phyloP scores from a whole-genome alignment of 202 grass and related monocot species.

The Musa balbisiana region DNA sequence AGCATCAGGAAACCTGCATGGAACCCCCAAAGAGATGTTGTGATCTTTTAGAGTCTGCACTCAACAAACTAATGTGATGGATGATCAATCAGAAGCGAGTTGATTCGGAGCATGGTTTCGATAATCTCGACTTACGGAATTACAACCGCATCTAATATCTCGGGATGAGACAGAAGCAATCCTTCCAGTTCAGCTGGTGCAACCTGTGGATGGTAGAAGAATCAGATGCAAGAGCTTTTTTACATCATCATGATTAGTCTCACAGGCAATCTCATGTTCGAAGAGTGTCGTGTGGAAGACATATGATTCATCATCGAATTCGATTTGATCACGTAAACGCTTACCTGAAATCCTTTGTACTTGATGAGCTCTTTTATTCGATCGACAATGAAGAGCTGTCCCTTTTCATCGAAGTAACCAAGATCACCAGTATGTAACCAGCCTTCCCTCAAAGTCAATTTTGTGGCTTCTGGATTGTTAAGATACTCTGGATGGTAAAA shows the following conservation, averaged over 20 bases:
- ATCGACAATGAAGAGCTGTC: constrained; percentile 80
- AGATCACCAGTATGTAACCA: constrained; percentile 97
- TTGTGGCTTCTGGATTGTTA: constrained; percentile 82
- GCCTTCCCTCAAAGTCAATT: constrained; percentile 66
- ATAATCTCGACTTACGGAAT: constrained; percentile 65
- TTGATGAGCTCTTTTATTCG: constrained; percentile 97
- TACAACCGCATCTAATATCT: constrained; percentile 81
- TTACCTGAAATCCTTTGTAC: constrained; percentile 94
- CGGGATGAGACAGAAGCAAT: constrained; percentile 74
- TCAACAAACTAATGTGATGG: neutral
- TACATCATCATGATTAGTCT: too few relatives aligned
- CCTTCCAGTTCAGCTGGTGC: constrained; percentile 95
- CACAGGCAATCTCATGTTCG: too few relatives aligned
- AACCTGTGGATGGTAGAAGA: constrained; percentile 40
- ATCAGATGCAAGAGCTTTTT: neutral
- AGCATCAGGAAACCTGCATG: constrained; percentile 66
- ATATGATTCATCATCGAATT: neutral
- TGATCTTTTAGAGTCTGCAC: too few relatives aligned
- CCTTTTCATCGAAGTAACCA: constrained; percentile 61
- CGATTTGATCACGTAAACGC: neutral
- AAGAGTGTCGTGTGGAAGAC: neutral
- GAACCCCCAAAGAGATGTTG: neutral
- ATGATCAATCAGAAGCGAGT: constrained; percentile 1
- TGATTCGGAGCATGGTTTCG: constrained; percentile 8
- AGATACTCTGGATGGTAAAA: constrained; percentile 47